Evolutionary conservation across 2,329 filamentous ascomycete genomes (phyloP).

Genomic region (Aspergillus sp.): DNA sequence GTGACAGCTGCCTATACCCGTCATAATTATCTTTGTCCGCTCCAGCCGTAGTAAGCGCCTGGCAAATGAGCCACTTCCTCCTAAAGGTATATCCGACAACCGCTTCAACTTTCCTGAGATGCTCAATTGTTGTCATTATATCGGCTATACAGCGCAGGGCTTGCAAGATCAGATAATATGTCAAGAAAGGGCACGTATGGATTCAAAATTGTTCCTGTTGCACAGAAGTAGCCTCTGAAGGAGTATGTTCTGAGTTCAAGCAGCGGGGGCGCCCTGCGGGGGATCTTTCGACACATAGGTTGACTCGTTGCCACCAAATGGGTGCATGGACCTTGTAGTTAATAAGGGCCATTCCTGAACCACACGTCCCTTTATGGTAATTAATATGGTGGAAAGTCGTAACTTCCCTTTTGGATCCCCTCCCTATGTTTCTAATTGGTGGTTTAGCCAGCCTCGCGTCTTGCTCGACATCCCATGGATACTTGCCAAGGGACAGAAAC

Average conservation of each 20-base stretch:
- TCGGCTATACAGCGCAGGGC: neutral
- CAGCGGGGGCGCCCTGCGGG: neutral
- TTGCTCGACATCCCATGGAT: no score
- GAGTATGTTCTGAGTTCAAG: no score
- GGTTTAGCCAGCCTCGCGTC: no score
- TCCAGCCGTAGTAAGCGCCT: neutral
- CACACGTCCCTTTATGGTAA: no score
- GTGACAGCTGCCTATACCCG: constrained; percentile 3
- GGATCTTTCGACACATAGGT: neutral
- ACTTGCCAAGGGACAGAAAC: no score
- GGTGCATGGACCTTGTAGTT: no score
- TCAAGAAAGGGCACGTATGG: neutral
- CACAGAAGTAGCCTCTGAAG: no score
- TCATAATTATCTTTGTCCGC: neutral
- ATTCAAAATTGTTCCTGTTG: neutral
- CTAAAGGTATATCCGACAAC: constrained; percentile 1
- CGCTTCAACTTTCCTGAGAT: neutral
- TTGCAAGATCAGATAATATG: neutral
- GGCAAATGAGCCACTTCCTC: neutral
- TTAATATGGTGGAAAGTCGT: no score
- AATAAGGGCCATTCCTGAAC: no score
- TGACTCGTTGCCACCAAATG: no score
- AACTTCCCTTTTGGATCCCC: no score
- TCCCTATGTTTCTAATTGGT: no score
- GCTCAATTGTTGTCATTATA: neutral